A percentile compares a stretch with the other conserved stretches of the same genome.
These are phyloP conservation scores for Crithidia sp. DNA, from an alignment of 208 protist genomes.

Conservation along the genomic window DNA sequence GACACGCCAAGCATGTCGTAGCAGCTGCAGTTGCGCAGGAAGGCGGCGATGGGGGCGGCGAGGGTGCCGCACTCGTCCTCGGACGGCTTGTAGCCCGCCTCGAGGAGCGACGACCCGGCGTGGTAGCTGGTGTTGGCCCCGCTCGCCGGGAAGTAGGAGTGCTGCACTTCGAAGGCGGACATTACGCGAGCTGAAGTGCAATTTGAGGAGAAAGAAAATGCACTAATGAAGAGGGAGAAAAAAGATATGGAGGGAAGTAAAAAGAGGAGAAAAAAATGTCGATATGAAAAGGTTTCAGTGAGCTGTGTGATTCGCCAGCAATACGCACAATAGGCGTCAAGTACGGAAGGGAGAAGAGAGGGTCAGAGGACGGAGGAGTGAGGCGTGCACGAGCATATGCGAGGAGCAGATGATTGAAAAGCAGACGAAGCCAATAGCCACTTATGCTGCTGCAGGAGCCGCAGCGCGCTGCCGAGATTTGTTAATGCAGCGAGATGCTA, in stretches of 20 bases:
- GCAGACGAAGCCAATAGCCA: no score
- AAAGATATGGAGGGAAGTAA: not conserved
- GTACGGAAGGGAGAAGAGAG: no score
- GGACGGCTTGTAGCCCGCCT: constrained; percentile 60
- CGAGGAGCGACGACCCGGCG: constrained; percentile 33
- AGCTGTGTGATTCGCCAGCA: no score
- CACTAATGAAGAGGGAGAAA: not conserved
- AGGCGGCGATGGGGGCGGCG: constrained; percentile 60
- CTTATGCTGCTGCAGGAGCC: no score
- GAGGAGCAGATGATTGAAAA: no score
- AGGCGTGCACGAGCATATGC: no score
- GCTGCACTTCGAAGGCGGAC: constrained; percentile 37
- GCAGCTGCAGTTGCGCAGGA: constrained; percentile 77
- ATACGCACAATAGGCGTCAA: no score
- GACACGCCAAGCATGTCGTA: constrained; percentile 87
- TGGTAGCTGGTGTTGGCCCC: constrained; percentile 23
- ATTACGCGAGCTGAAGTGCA: constrained; percentile 14
- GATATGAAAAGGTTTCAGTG: no score
- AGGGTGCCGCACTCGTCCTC: constrained; percentile 65
- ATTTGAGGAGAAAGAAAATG: not conserved
- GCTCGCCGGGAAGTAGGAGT: constrained; percentile 36
- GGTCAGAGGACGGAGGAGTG: no score
- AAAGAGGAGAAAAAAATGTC: not conserved
- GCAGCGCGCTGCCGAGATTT: no score
- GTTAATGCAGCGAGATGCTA: no score